Base-by-base conservation (phyloP, 192 early-diverging fungal genomes). In the Backusella mclennaniae region DNA sequence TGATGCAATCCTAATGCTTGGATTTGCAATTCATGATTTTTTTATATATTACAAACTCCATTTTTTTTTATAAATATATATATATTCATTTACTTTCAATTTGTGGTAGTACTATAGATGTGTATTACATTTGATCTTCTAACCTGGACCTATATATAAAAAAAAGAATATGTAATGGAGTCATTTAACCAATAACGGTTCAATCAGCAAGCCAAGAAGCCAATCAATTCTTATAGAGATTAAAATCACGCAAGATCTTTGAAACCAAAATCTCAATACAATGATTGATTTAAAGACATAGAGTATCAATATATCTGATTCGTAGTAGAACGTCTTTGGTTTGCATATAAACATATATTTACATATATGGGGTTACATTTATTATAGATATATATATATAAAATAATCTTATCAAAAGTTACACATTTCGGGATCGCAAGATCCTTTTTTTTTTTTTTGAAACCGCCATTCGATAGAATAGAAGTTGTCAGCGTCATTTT, bases 381-480 rank as follows among this genome's bases (percentile, higher is more conserved):
- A 53, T 53, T 53, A 21, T 8, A 21, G 3, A 53, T 53, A 53
- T 8, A 53, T 19, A 21, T 19, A 53, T 19, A 44, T 14, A 14
- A 44, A 44, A 44, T 17, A 44, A 44, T 44, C 42, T 44, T 44
- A 44, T 44, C 42, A 44, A 44, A 8, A 44, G 42, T 44, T 44
- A 44, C 42, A 44, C 42, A 44, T 44, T 53, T 53, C 53, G 53
- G 53, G n/a, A 56, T 56, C 9, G 21, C 53, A 56, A 26, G n/a
- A 9, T 63, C 8, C 29, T 59, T 59, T 59, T 59, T 59, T 59
- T 59, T 59, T 59, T 59, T 63, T 63, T 63, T 63, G 56, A 63
- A 63, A 63, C 56, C 56, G 15, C 23, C 56, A 63, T 33, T 33
- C 2, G 33, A 33, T 12, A 11, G 56, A 63, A 63, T 63, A 12